phyloP scores from a whole-genome alignment of 768 basidiomycete genomes.

The Collybia mongolica region DNA sequence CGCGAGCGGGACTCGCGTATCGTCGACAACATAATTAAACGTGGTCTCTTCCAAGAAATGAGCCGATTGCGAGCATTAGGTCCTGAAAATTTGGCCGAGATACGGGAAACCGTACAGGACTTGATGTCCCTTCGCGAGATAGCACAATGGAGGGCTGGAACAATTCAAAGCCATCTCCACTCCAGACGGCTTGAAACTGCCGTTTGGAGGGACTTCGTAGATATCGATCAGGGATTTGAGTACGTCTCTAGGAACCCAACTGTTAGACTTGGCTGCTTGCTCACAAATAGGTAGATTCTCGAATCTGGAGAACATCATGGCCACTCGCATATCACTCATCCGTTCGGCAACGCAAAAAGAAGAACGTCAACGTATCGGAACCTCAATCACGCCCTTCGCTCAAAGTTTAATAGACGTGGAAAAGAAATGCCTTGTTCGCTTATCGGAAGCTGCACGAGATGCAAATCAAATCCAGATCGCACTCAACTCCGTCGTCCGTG shows the following conservation, averaged over 20 bases:
- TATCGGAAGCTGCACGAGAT: constrained; percentile 71
- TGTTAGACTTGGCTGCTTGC: neutral
- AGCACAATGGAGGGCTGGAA: constrained; percentile 51
- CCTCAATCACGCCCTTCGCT: constrained; percentile 53
- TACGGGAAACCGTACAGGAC: constrained; percentile 64
- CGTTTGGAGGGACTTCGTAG: constrained; percentile 41
- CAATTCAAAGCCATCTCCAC: constrained; percentile 30
- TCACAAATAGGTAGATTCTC: constrained; percentile 46
- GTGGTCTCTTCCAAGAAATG: constrained; percentile 59
- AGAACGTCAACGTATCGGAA: constrained; percentile 76
- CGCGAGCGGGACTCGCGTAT: constrained; percentile 61
- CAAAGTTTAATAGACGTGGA: constrained; percentile 57
- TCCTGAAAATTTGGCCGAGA: constrained; percentile 77
- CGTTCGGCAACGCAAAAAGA: constrained; percentile 69
- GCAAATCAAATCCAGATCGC: constrained; percentile 76
- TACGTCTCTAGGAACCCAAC: constrained; percentile 36
- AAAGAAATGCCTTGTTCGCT: constrained; percentile 63
- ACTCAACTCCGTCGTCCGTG: constrained; percentile 78
- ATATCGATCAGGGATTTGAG: constrained; percentile 63
- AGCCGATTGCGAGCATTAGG: constrained; percentile 61
- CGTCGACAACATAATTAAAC: constrained; percentile 49
- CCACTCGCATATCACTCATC: constrained; percentile 80
- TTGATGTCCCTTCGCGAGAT: constrained; percentile 85
- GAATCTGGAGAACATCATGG: constrained; percentile 73
- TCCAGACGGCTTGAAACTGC: constrained; percentile 29